phyloP scores from a whole-genome alignment of 768 basidiomycete species.

The Amylocystis lapponica region DNA sequence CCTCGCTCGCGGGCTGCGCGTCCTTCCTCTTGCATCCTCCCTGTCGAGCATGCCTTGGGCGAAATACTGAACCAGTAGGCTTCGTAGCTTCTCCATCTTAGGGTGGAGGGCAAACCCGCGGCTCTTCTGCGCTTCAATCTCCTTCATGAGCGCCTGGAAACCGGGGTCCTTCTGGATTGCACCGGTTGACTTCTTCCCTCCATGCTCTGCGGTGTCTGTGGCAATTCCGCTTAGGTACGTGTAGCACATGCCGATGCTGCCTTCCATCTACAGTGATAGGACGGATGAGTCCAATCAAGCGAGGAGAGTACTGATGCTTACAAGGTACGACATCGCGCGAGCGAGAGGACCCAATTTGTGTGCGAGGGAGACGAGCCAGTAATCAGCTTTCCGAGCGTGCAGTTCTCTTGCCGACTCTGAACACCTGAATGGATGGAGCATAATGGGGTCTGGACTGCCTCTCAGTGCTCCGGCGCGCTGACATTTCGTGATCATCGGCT shows the following conservation, averaged over 20 bases:
- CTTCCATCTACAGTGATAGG: constrained; percentile 56
- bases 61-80: constrained; percentile 77
- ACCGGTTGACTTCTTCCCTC: constrained; percentile 36
- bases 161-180: constrained; percentile 48
- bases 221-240: constrained; percentile 49
- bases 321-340: constrained; percentile 84
- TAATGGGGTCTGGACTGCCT: constrained; percentile 46
- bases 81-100: constrained; percentile 83
- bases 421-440: constrained; percentile 62
- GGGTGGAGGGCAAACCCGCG: constrained; percentile 70
- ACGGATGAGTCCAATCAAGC: constrained; percentile 1
- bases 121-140: constrained; percentile 53
- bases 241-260: constrained; percentile 76
- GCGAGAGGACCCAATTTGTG: constrained; percentile 56
- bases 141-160: constrained; percentile 61
- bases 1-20: constrained; percentile 8
- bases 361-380: constrained; percentile 48
- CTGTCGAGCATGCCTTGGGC: constrained; percentile 42
- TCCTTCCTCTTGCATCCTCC: constrained; percentile 23
- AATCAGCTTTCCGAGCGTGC: constrained; percentile 23
- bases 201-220: constrained; percentile 30
- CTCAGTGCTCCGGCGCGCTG: constrained; percentile 37
- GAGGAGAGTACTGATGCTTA: constrained; percentile 33
- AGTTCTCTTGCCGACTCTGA: constrained; percentile 38
- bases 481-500: constrained; percentile 34